phyloP scores from a whole-genome alignment of 2,329 filamentous ascomycete species.

The Aureobasidium sp. region DNA sequence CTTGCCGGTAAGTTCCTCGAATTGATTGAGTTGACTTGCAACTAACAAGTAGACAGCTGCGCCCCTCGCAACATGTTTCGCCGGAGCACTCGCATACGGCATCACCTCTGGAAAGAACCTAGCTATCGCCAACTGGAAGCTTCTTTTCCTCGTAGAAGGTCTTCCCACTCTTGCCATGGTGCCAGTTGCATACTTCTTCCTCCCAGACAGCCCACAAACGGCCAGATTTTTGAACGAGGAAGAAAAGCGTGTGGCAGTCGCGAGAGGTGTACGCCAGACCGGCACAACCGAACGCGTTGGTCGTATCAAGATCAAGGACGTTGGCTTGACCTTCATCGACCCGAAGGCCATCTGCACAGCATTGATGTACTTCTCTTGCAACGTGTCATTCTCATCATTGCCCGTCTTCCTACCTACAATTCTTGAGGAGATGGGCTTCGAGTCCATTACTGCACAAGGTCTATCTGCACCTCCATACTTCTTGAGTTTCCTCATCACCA shows the following conservation, averaged over 20 bases:
- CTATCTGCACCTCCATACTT: constrained; percentile 66
- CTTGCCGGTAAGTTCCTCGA: constrained; percentile 20
- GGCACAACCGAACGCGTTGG: constrained; percentile 34
- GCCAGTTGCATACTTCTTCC: constrained; percentile 46
- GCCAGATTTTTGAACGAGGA: constrained; percentile 48
- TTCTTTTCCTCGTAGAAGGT: constrained; percentile 57
- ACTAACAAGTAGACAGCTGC: constrained; percentile 31
- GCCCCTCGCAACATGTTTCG: constrained; percentile 72
- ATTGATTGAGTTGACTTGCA: no score
- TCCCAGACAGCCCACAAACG: constrained; percentile 46
- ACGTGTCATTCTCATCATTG: constrained; percentile 55
- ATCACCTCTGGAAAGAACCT: constrained; percentile 53
- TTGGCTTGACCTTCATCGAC: constrained; percentile 39
- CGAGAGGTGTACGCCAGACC: constrained; percentile 46
- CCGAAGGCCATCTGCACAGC: constrained; percentile 25
- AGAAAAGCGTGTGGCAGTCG: constrained; percentile 51
- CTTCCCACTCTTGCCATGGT: constrained; percentile 52
- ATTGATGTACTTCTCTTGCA: constrained; percentile 54
- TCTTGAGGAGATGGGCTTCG: constrained; percentile 56
- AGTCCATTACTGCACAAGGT: constrained; percentile 59
- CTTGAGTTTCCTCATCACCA: constrained; percentile 56
- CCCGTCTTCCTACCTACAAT: constrained; percentile 40
- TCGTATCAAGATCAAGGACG: constrained; percentile 40
- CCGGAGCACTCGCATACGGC: constrained; percentile 57
- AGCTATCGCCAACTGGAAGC: constrained; percentile 55